These are phyloP conservation scores for Citrus hindsii DNA, from an alignment of 345 rosid genomes.

Conservation along the genomic window DNA sequence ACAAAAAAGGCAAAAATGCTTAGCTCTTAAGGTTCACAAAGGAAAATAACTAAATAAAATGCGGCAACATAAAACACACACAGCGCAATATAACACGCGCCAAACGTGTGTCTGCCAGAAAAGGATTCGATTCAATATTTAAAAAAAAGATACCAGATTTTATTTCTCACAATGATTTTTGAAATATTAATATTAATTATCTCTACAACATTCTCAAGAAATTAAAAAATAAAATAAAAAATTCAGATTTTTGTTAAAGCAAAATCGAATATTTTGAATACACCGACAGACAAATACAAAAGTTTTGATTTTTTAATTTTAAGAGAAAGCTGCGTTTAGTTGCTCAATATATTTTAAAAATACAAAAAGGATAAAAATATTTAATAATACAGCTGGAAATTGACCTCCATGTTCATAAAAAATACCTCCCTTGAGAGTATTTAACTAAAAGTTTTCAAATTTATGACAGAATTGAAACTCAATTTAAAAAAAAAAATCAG, in stretches of 20 bases:
- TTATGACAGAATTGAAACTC: too few species aligned
- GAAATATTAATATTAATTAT: too few species aligned
- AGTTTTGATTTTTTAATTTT: not conserved
- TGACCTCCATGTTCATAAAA: not conserved
- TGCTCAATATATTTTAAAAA: not conserved
- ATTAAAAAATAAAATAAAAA: not conserved
- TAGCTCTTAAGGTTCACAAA: not conserved
- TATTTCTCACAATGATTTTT: not conserved
- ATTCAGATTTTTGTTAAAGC: not conserved
- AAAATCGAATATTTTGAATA: not conserved
- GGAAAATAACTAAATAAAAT: not conserved
- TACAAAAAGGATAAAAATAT: not conserved
- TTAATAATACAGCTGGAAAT: not conserved
- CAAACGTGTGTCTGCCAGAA: not conserved
- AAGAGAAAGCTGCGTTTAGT: not conserved
- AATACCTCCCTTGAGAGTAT: not conserved
- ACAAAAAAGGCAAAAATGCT: not conserved
- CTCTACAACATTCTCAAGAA: not conserved
- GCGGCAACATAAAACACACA: not conserved
- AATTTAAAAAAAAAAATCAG: too few species aligned
- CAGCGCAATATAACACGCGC: not conserved
- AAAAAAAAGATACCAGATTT: not conserved
- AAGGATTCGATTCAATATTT: conserved; percentile 3
- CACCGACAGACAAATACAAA: not conserved
- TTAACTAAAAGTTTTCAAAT: not conserved